Evolutionary conservation across 75 land plant species (phyloP), one percentile per base, ranked within the genome.

Genomic region (Sequoiadendron giganteum): DNA sequence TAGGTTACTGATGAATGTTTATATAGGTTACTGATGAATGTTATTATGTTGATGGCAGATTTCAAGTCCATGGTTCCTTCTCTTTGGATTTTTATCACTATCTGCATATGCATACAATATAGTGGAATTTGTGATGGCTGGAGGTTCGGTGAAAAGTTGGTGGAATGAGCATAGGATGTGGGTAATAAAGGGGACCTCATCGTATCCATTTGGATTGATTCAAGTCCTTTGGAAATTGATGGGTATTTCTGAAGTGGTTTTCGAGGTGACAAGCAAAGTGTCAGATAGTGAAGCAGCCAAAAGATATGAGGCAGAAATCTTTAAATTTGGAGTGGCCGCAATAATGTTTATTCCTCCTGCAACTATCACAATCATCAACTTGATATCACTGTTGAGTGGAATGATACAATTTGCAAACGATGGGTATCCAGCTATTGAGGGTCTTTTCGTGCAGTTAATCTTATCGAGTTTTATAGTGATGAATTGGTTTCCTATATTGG

Each of bases 301-400:
- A 47, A 88, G 92, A 47, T 91, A 91, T n/a, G 87, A 90, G 9
- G 88, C 86, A 83, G 94, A 86, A 18, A 55, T 87, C 1, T 89
- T 91, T 42, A 92, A 93, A 52, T 93, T 93, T 86, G 92, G 94
- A 1, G 89, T 90, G 10, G 2, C 83, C 1, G 88, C 92, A 5
- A 13, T 88, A 0, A 76, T 91, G 93, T 92, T 91, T 55, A 76
- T 72, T 42, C 86, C 90, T 6, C 19, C 92, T 21, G 61, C 92
- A 36, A 89, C 94, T 40, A 0, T 89, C 39, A 91, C 93, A n/a
- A 0, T 93, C 85, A 52, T 91, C 32, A 90, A 93, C 49, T 61
- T 92, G 2, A 21, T 91, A 13, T 88, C 91, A 58, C 39, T 92
- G 3, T 78, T 88, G 19, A 55, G 68, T 72, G 52, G 82, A 43